phyloP scores from a whole-genome alignment of 2,329 filamentous ascomycete species.

The Cladorrhinum sp. region DNA sequence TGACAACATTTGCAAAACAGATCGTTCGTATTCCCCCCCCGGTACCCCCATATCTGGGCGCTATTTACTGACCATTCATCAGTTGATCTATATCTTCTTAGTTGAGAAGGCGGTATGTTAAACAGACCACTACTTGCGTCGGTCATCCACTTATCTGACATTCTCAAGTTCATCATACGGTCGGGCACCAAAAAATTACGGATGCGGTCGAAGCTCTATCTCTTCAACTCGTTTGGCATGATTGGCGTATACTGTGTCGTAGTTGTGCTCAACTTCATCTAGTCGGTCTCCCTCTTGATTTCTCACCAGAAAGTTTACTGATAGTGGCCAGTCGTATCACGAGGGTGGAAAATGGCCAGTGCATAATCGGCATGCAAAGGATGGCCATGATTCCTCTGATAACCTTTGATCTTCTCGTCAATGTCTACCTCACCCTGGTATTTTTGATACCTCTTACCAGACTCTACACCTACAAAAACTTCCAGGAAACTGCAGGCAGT shows the following conservation, averaged over 20 bases:
- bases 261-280: constrained; percentile 58
- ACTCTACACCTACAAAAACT: constrained; percentile 53
- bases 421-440: constrained; percentile 61
- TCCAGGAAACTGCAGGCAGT: constrained; percentile 40
- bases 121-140: constrained; percentile 2
- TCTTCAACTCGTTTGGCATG: constrained; percentile 61
- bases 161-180: constrained; percentile 53
- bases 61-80: constrained; percentile 9
- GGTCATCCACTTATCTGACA: constrained; percentile 13
- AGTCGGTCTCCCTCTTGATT: constrained; percentile 40
- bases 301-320: background rate
- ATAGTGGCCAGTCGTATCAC: constrained; percentile 49
- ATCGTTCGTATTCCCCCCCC: constrained; percentile 30
- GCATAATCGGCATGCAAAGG: constrained; percentile 60
- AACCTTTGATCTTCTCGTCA: constrained; percentile 57
- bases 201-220: constrained; percentile 55
- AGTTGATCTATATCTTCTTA: constrained; percentile 63
- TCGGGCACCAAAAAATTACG: constrained; percentile 50
- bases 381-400: constrained; percentile 60
- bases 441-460: constrained; percentile 59
- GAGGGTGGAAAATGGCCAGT: constrained; percentile 52
- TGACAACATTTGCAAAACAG: constrained; percentile 23
- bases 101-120: constrained; percentile 58
- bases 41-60: background rate
- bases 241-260: constrained; percentile 45